Evolutionary conservation across 2,329 filamentous ascomycete genomes (phyloP).

Genomic region (Rhexocercosporidium sp.): DNA sequence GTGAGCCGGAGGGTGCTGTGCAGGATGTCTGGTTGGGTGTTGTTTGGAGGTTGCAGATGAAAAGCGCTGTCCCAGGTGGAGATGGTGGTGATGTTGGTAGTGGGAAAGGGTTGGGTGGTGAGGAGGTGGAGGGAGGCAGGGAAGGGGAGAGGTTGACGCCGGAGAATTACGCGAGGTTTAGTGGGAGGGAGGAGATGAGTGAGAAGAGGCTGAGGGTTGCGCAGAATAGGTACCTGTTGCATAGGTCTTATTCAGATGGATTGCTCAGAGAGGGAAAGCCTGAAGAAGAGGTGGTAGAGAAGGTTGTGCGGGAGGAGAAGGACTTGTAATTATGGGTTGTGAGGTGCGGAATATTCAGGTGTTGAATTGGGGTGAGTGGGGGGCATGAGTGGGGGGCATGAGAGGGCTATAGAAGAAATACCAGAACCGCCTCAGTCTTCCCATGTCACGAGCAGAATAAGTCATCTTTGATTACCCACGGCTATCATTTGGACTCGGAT

Average conservation of each 20-base stretch:
- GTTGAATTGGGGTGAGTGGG: too few relatives aligned
- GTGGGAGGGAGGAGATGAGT: slow-evolving; percentile 30
- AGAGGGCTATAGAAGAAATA: too few relatives aligned
- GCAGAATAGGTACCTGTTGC: slow-evolving; percentile 35
- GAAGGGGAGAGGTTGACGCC: slow-evolving; percentile 17
- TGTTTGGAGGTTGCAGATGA: slow-evolving; percentile 28
- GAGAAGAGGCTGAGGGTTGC: slow-evolving; percentile 29
- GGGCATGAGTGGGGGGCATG: too few relatives aligned
- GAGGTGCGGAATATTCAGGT: background rate
- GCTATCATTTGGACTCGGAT: too few relatives aligned
- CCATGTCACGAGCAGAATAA: too few relatives aligned
- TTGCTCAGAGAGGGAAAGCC: background rate
- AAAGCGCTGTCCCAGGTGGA: too few relatives aligned
- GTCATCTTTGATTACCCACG: too few relatives aligned
- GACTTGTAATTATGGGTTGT: background rate
- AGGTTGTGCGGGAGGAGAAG: slow-evolving; percentile 4
- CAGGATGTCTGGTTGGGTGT: slow-evolving; percentile 26
- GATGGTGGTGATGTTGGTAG: slow-evolving; percentile 1
- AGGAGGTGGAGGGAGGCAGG: background rate
- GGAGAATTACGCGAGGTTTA: slow-evolving; percentile 32
- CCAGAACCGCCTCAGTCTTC: too few relatives aligned
- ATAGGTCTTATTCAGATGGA: slow-evolving; percentile 24
- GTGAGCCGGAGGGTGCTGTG: slow-evolving; percentile 19
- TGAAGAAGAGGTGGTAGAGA: background rate
- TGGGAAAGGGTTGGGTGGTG: background rate